phyloP scores from a whole-genome alignment of 2,329 filamentous ascomycete genomes.

The Fusarium cicatricum region DNA sequence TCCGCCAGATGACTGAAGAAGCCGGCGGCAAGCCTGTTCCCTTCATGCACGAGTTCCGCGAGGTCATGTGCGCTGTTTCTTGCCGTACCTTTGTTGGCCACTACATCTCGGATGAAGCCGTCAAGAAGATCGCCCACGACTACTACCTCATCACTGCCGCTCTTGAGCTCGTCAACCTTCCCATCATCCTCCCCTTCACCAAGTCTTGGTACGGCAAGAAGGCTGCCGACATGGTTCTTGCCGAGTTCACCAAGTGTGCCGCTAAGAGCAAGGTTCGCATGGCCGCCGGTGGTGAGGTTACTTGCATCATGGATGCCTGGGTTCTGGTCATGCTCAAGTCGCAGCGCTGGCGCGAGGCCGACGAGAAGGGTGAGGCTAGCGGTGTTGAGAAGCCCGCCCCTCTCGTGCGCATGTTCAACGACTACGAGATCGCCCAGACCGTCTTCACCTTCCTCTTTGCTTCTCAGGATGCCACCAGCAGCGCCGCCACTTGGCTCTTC shows the following conservation, averaged over 20 bases:
- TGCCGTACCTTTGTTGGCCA: constrained; percentile 97
- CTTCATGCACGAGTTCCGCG: constrained; percentile 92
- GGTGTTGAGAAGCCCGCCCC: constrained; percentile 81
- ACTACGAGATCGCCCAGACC: constrained; percentile 92
- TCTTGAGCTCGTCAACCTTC: constrained; percentile 97
- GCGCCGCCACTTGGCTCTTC: constrained; percentile 93
- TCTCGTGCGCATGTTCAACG: constrained; percentile 84
- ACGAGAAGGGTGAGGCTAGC: constrained; percentile 76
- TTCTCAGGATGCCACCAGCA: constrained; percentile 95
- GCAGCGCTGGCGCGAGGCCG: constrained; percentile 79
- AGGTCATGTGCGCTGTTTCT: constrained; percentile 93
- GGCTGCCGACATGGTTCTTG: constrained; percentile 89
- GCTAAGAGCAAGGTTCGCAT: constrained; percentile 94
- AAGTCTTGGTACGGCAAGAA: constrained; percentile 98
- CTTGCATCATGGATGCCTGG: constrained; percentile 97
- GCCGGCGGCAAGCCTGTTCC: constrained; percentile 77
- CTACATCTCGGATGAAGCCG: constrained; percentile 88
- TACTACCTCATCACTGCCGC: constrained; percentile 97
- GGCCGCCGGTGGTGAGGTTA: constrained; percentile 84
- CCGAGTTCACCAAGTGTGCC: constrained; percentile 89
- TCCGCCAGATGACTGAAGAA: constrained; percentile 77
- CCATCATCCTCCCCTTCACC: constrained; percentile 93
- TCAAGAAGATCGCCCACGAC: constrained; percentile 95
- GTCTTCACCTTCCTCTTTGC: constrained; percentile 97
- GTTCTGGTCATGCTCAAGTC: constrained; percentile 88